These are phyloP conservation scores for Leishmania tropica DNA, from an alignment of 208 protist genomes.

Conservation along the genomic window DNA sequence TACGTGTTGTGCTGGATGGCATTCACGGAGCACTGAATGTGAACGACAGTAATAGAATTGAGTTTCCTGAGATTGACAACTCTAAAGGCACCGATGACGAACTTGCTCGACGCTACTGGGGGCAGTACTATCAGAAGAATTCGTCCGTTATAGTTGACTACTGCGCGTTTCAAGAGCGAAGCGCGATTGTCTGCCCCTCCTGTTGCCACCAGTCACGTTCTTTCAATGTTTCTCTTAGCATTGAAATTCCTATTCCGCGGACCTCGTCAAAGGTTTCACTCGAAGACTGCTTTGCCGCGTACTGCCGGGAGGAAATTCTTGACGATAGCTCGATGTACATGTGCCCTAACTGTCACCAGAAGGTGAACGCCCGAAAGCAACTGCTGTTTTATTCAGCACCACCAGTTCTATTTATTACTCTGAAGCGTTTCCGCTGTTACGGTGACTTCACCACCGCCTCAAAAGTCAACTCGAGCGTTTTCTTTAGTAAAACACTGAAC, in stretches of 20 bases:
- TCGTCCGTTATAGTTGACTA: conserved; percentile 92
- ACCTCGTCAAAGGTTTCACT: conserved; percentile 36
- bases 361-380: conserved; percentile 79
- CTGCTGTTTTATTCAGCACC: conserved; percentile 77
- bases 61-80: conserved; percentile 70
- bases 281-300: conserved; percentile 78
- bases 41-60: conserved; percentile 31
- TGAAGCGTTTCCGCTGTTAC: conserved; percentile 81
- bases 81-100: conserved; percentile 65
- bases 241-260: conserved; percentile 76
- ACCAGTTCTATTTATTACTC: conserved; percentile 79
- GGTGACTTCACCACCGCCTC: conserved; percentile 79
- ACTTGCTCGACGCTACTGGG: conserved; percentile 79
- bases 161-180: conserved; percentile 84
- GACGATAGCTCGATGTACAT: conserved; percentile 69
- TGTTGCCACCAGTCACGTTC: conserved; percentile 71
- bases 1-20: conserved; percentile 90
- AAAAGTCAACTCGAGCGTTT: conserved; percentile 64
- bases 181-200: conserved; percentile 61
- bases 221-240: conserved; percentile 52
- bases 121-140: conserved; percentile 86
- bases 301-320: conserved; percentile 78
- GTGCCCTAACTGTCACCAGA: conserved; percentile 64
- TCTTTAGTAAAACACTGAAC: conserved; percentile 72
- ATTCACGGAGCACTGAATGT: conserved; percentile 93